Evolutionary conservation across 2,329 filamentous ascomycete genomes (phyloP).

Genomic region (Daldinia sp.): DNA sequence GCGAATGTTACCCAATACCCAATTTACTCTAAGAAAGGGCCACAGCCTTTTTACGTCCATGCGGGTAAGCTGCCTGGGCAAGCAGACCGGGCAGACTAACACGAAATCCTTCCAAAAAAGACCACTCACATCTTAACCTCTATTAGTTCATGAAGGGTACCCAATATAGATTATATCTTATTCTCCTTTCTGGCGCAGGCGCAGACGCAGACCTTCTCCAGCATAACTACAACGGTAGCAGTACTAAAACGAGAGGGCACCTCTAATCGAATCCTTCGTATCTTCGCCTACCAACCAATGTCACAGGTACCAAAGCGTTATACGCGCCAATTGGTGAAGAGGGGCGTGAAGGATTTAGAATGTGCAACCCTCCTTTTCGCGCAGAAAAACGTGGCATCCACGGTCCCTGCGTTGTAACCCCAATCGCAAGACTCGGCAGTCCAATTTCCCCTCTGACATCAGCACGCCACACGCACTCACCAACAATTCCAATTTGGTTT

Average conservation of each 20-base stretch:
- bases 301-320: constrained; percentile 18
- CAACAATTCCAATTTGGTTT: constrained; percentile 18
- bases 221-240: constrained; percentile 23
- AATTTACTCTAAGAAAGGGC: constrained; percentile 13
- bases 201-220: constrained; percentile 13
- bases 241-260: constrained; percentile 14
- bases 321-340: constrained; percentile 24
- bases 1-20: constrained; percentile 39
- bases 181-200: constrained; percentile 30
- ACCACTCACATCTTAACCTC: constrained; percentile 14
- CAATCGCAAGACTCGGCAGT: constrained; percentile 39
- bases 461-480: constrained; percentile 34
- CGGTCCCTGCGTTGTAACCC: constrained; percentile 38
- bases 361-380: constrained; percentile 37
- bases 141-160: constrained; percentile 19
- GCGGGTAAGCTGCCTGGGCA: constrained; percentile 11
- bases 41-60: constrained; percentile 21
- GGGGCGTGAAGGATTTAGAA: constrained; percentile 31
- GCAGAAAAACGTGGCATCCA: constrained; percentile 42
- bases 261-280: constrained; percentile 38
- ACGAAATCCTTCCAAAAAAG: constrained; percentile 17
- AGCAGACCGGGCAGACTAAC: constrained; percentile 15
- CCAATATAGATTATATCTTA: constrained; percentile 8
- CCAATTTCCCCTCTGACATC: constrained; percentile 40
- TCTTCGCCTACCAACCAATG: constrained; percentile 20